Evolutionary conservation across 1,284 basidiomycete species (phyloP).

Genomic region (Puccinia polysora): DNA sequence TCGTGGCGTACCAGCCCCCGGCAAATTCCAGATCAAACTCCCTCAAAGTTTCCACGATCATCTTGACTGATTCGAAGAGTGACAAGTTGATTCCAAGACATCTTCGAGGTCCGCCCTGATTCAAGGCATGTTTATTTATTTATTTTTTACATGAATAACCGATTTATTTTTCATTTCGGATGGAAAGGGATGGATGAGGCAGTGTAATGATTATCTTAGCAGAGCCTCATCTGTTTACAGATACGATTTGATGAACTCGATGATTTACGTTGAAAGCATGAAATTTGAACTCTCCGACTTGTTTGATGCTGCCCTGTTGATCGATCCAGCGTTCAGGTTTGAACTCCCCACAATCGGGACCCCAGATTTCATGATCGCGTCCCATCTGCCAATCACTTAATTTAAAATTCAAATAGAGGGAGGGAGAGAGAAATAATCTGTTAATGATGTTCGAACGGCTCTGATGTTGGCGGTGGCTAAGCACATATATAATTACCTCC

Average conservation of each 20-base stretch:
- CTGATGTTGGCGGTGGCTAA: too few species aligned
- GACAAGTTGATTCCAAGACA: conserved; percentile 46
- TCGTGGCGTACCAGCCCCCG: conserved; percentile 30
- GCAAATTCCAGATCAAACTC: conserved; percentile 46
- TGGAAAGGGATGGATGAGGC: background rate
- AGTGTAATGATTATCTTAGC: background rate
- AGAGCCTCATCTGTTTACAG: background rate
- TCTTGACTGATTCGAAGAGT: conserved; percentile 44
- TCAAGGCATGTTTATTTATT: too few species aligned
- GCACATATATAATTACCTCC: background rate
- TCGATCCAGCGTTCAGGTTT: too few species aligned
- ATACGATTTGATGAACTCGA: too few species aligned
- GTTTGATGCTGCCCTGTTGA: too few species aligned
- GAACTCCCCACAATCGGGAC: conserved; percentile 44
- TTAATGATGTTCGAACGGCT: background rate
- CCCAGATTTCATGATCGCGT: conserved; percentile 44
- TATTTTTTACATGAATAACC: background rate
- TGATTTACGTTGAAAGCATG: too few species aligned
- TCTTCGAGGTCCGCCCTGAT: conserved; percentile 43
- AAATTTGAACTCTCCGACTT: too few species aligned
- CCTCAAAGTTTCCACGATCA: conserved; percentile 43
- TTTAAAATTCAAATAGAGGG: background rate
- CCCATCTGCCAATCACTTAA: conserved; percentile 46
- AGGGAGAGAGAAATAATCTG: background rate
- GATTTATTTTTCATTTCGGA: background rate